Percentiles rank a stretch among this genome's conserved stretches.
Conservation (phyloP, 2,329 filamentous ascomycete genomes). For the Clonostachys solani region DNA sequence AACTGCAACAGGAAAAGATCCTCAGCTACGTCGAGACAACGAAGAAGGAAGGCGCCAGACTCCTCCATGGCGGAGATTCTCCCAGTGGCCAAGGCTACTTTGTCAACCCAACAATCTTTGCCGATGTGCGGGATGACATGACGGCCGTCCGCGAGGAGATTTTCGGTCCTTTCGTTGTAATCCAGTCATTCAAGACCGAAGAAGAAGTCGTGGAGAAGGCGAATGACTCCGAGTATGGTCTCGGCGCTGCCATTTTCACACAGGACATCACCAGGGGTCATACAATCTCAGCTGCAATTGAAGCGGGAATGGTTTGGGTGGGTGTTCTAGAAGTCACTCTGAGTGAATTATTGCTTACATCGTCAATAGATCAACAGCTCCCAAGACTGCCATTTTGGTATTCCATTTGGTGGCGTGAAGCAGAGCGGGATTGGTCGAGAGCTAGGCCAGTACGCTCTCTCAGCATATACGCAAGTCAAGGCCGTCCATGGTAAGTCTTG, state of each 20-base stretch:
- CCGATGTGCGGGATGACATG: not conserved
- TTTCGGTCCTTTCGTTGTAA: not conserved
- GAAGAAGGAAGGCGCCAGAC: slow-evolving; percentile 48
- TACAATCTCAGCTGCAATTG: slow-evolving; percentile 37
- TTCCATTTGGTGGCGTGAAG: slow-evolving; percentile 42
- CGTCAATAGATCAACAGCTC: not conserved
- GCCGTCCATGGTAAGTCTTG: too few relatives aligned
- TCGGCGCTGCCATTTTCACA: not conserved
- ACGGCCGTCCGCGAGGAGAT: not conserved
- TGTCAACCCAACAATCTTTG: not conserved
- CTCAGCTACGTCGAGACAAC: slow-evolving; percentile 54
- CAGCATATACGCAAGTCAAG: too few relatives aligned
- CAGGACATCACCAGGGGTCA: slow-evolving; percentile 52
- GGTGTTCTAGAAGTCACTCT: not conserved
- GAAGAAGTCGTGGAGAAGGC: slow-evolving; percentile 32
- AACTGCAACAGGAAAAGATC: slow-evolving; percentile 58
- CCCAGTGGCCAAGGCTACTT: slow-evolving; percentile 21
- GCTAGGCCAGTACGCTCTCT: slow-evolving; percentile 22
- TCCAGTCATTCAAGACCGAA: slow-evolving; percentile 58
- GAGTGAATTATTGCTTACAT: not conserved
- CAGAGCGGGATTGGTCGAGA: slow-evolving; percentile 54
- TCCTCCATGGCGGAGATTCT: slow-evolving; percentile 59
- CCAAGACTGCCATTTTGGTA: slow-evolving; percentile 5
- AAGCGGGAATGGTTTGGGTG: slow-evolving; percentile 38
- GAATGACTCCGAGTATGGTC: slow-evolving; percentile 29